Conservation (phyloP, 352 stramenopile genomes). For the Elongisporangium prolatum region DNA sequence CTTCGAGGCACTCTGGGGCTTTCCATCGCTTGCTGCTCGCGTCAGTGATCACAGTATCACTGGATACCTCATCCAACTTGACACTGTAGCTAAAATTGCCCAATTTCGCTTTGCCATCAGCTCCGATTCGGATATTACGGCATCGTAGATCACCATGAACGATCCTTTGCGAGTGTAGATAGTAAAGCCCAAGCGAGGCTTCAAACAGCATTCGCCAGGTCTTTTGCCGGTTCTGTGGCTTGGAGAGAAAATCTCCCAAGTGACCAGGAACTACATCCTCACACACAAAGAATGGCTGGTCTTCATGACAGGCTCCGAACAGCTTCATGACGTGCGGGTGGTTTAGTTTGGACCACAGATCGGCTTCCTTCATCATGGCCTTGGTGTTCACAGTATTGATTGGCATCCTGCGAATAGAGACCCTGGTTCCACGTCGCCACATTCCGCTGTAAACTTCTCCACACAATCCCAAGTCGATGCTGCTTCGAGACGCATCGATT, state of each 20-base stretch:
- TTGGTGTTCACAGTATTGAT: neutral
- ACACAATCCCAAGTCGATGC: neutral
- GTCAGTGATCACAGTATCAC: too few relatives aligned
- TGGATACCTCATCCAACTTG: too few relatives aligned
- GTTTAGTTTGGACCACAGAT: conserved; percentile 12
- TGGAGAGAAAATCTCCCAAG: too few relatives aligned
- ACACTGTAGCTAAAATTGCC: conserved; percentile 21
- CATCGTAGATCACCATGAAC: conserved; percentile 76
- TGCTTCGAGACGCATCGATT: neutral
- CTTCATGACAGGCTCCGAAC: conserved; percentile 18
- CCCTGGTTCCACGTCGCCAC: neutral
- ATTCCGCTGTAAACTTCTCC: neutral
- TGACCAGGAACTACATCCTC: conserved; percentile 3
- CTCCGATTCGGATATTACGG: conserved; percentile 63
- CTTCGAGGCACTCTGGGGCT: conserved; percentile 7
- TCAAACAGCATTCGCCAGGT: conserved; percentile 15
- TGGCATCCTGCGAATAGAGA: conserved; percentile 4
- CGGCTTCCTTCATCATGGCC: conserved; percentile 10
- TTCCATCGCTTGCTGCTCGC: conserved; percentile 6
- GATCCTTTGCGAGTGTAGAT: conserved; percentile 38
- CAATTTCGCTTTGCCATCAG: conserved; percentile 14
- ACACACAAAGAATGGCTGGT: conserved; percentile 10
- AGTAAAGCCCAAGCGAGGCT: conserved; percentile 26
- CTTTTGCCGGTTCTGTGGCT: neutral
- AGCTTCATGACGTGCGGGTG: conserved; percentile 19